A percentile compares a stretch with the other conserved stretches of the same genome.
phyloP scores from a whole-genome alignment of 2,329 filamentous ascomycete species.

The Oidium heveae region DNA sequence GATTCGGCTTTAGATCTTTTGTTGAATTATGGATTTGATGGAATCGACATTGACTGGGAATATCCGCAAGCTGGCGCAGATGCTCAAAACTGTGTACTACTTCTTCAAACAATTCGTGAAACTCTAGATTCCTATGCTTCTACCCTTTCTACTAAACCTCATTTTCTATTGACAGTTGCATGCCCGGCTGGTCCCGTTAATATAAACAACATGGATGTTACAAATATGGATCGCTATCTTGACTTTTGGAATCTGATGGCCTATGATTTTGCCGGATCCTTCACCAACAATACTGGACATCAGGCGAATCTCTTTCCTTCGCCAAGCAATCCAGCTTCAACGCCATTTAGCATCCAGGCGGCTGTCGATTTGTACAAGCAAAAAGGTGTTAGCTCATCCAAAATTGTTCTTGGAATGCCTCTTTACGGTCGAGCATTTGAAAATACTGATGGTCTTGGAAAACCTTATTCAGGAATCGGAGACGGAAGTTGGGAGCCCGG shows the following conservation, averaged over 20 bases:
- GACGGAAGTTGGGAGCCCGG: constrained; percentile 65
- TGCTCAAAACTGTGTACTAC: constrained; percentile 31
- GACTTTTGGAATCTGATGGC: constrained; percentile 72
- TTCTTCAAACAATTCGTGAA: constrained; percentile 28
- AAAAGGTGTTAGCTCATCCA: constrained; percentile 36
- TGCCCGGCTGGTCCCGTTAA: constrained; percentile 37
- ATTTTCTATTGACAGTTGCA: constrained; percentile 40
- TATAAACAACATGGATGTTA: constrained; percentile 34
- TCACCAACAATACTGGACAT: constrained; percentile 49
- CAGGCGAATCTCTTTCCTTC: constrained; percentile 54
- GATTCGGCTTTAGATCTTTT: constrained; percentile 47
- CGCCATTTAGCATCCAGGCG: constrained; percentile 51
- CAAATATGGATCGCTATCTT: constrained; percentile 36
- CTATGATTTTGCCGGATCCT: constrained; percentile 69
- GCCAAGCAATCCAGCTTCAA: constrained; percentile 28
- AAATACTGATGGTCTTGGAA: constrained; percentile 50
- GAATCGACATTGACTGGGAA: constrained; percentile 45
- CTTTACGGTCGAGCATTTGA: constrained; percentile 73
- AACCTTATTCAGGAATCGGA: constrained; percentile 44
- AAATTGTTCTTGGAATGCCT: constrained; percentile 78
- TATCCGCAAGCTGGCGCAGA: constrained; percentile 30
- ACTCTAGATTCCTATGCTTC: constrained; percentile 32
- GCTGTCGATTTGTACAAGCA: constrained; percentile 47
- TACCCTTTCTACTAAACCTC: constrained; percentile 16
- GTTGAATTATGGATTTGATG: constrained; percentile 57